Percentiles rank a stretch among this genome's conserved stretches.
Evolutionary conservation across 2,329 filamentous ascomycete species (phyloP).

Genomic region (Cytospora schulzeri): DNA sequence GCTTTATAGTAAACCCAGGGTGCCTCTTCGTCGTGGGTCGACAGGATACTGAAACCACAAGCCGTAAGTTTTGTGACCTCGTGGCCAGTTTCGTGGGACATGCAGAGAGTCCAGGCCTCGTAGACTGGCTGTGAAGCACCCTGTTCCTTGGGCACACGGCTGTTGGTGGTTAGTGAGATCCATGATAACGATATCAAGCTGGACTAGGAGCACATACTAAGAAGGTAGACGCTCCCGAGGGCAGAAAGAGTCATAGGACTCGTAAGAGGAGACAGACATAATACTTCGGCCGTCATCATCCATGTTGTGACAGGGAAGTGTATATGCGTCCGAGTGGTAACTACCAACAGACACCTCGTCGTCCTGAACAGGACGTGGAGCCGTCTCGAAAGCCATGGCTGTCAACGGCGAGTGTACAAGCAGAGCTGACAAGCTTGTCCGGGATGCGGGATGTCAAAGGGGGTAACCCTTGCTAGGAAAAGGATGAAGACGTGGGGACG

Average conservation of each 20-base stretch:
- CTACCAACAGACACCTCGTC: slow-evolving; percentile 9
- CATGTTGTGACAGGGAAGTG: slow-evolving; percentile 1
- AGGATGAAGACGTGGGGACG: background rate
- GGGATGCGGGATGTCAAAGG: background rate
- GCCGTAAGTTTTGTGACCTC: slow-evolving; percentile 24
- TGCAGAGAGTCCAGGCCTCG: slow-evolving; percentile 34
- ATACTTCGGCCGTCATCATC: slow-evolving; percentile 18
- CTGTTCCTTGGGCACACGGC: slow-evolving; percentile 29
- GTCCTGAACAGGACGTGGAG: background rate
- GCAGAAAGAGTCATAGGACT: slow-evolving; percentile 10
- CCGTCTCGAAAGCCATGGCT: slow-evolving; percentile 1
- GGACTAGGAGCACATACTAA: background rate
- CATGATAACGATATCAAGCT: too few species aligned
- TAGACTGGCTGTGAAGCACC: slow-evolving; percentile 31
- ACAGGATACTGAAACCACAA: slow-evolving; percentile 27
- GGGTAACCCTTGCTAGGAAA: background rate
- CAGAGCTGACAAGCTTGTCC: background rate
- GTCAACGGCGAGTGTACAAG: background rate
- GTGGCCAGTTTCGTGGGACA: slow-evolving; percentile 24
- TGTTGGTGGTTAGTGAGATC: slow-evolving; percentile 13
- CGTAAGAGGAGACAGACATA: background rate
- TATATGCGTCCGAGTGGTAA: slow-evolving; percentile 18
- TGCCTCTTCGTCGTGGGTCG: background rate
- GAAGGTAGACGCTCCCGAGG: slow-evolving; percentile 4
- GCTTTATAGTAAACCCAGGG: slow-evolving; percentile 11